Conservation (phyloP, 2,329 filamentous ascomycete species). For the Colletotrichum sp. region DNA sequence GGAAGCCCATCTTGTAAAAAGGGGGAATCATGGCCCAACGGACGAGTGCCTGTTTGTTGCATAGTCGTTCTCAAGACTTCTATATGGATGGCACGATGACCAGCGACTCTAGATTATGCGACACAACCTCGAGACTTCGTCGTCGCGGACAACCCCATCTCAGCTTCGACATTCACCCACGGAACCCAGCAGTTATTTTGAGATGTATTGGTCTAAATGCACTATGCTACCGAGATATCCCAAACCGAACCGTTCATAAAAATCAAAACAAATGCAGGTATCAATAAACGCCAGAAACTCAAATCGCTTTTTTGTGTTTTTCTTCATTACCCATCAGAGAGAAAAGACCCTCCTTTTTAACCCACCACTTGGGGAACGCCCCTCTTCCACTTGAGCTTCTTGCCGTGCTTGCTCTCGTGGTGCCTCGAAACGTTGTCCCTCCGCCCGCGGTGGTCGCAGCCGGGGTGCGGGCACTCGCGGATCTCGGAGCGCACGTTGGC, state of each 20-base stretch:
- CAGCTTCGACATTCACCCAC: neutral
- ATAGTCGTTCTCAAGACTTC: neutral
- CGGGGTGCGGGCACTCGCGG: slow-evolving; percentile 17
- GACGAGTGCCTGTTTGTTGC: neutral
- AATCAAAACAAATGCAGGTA: slow-evolving; percentile 1
- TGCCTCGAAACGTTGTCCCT: slow-evolving; percentile 23
- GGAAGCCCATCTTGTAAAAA: neutral
- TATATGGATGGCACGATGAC: accelerated
- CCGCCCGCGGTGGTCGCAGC: slow-evolving; percentile 20
- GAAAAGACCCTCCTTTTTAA: neutral
- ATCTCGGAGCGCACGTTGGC: slow-evolving; percentile 21
- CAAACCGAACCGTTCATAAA: slow-evolving; percentile 2
- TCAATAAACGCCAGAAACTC: slow-evolving; percentile 9
- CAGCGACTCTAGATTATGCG: accelerated
- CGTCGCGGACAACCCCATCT: neutral
- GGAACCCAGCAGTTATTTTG: neutral
- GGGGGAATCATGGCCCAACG: no score
- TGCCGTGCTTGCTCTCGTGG: slow-evolving; percentile 22
- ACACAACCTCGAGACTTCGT: no score
- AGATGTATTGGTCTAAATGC: slow-evolving; percentile 8
- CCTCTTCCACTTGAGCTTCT: slow-evolving; percentile 22
- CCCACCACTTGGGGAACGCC: slow-evolving; percentile 17
- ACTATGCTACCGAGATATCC: slow-evolving; percentile 7
- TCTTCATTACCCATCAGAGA: neutral
- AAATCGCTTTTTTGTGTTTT: slow-evolving; percentile 1